These are phyloP conservation scores for Trametes versicolor DNA, from an alignment of 1,284 basidiomycete species.

Conservation along the genomic window DNA sequence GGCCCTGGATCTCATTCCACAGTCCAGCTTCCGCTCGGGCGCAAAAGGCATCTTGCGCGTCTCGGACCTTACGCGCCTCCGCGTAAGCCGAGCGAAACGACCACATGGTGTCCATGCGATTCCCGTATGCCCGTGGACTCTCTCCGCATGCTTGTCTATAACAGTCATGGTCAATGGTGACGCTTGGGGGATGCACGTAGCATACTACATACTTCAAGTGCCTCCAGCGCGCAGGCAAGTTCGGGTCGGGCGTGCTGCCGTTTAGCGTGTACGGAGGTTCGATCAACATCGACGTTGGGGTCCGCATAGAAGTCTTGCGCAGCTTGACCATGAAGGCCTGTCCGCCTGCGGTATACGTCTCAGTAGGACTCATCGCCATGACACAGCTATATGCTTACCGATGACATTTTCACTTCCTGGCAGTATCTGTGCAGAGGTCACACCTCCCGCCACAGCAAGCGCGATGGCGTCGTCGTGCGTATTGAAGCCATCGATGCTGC, in stretches of 20 bases:
- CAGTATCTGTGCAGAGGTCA: slow-evolving; percentile 56
- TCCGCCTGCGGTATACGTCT: slow-evolving; percentile 41
- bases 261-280: slow-evolving; percentile 56
- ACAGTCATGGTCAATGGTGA: not conserved
- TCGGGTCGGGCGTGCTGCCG: slow-evolving; percentile 42
- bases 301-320: slow-evolving; percentile 54
- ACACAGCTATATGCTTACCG: slow-evolving; percentile 32
- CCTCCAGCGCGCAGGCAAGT: slow-evolving; percentile 51
- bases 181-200: not conserved
- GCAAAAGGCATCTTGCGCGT: slow-evolving; percentile 81
- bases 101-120: slow-evolving; percentile 74
- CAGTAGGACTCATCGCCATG: not conserved
- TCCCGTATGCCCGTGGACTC: slow-evolving; percentile 50
- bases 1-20: slow-evolving; percentile 61
- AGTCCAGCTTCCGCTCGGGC: slow-evolving; percentile 61
- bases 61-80: slow-evolving; percentile 78
- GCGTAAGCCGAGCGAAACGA: slow-evolving; percentile 69
- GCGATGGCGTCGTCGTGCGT: slow-evolving; percentile 57
- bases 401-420: slow-evolving; percentile 46
- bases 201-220: slow-evolving; percentile 51
- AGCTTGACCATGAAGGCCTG: slow-evolving; percentile 65
- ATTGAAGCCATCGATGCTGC: slow-evolving; percentile 58
- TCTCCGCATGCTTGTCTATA: slow-evolving; percentile 71
- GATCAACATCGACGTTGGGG: slow-evolving; percentile 56
- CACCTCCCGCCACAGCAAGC: slow-evolving; percentile 56